Evolutionary conservation across 169 alveolate genomes (phyloP), one percentile per base, ranked within the genome.

Genomic region (Cyclospora cayetanensis): DNA sequence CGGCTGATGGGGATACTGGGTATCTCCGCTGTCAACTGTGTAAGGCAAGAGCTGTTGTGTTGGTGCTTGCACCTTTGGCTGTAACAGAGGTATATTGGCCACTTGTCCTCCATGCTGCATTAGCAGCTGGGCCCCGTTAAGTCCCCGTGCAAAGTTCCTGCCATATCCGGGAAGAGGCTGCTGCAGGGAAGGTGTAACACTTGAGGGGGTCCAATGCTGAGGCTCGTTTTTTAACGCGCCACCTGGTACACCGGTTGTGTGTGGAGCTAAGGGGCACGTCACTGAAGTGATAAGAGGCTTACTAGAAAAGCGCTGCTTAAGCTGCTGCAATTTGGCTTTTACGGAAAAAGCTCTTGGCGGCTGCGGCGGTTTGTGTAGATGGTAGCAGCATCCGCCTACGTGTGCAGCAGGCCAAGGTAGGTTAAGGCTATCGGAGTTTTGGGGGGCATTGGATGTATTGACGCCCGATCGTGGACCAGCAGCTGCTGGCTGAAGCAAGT

Each of bases 381-480:
- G 93, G 79, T 90, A 90, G 43, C 90, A 90, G 29, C 90, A 90
- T 3, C 90, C 79, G 25, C 93, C 93, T 5, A 53, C 90, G 55
- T 83, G 84, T 0, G 90, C 52, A 11, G 53, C 52, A 2, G 90
- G 63, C 83, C 90, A 83, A 0, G 90, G 83, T 42, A 83, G 31
- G 65, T 74, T 55, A n/a, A 90, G 55, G n/a, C 90, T 66, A 41
- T 90, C 93, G 76, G 86, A 90, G 84, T 90, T 90, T 66, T 90
- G 93, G 18, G 93, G 93, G 25, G 93, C 93, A 72, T 90, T 90
- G 18, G 90, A 83, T 29, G 93, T 90, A 1, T 89, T 90, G 31
- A 90, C 76, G 53, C 93, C 93, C n/a, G 93, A 90, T 0, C 93
- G 93, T 70, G 74, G 93, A 72, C 77, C 90, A 9, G 90, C 34